Conservation (phyloP, 1,284 basidiomycete species). For the Cutaneotrichosporon daszewskae region DNA sequence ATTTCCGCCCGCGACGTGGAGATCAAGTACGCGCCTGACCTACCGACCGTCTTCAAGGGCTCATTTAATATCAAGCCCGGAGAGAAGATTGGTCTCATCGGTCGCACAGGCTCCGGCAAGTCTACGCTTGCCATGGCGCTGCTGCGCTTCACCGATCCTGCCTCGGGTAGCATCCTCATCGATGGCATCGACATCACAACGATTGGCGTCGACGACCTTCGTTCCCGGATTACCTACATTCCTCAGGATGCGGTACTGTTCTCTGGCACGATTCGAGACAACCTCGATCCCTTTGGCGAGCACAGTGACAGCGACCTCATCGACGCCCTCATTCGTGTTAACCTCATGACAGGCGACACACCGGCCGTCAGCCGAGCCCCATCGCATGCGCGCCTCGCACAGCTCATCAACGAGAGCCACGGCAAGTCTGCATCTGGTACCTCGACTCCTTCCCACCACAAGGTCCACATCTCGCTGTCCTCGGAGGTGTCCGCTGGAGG, state of each 20-base stretch:
- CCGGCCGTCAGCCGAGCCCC: constrained; percentile 5
- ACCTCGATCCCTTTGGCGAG: constrained; percentile 80
- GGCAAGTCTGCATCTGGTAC: not conserved
- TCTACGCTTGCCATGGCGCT: constrained; percentile 74
- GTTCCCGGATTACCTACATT: constrained; percentile 49
- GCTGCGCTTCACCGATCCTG: constrained; percentile 81
- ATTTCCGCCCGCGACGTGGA: constrained; percentile 65
- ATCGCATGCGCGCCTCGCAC: not conserved
- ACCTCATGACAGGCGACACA: constrained; percentile 20
- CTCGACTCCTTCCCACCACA: constrained; percentile 3
- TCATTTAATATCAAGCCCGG: constrained; percentile 66
- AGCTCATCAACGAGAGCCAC: not conserved
- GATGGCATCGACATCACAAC: constrained; percentile 84
- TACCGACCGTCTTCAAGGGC: constrained; percentile 72
- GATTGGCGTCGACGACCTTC: constrained; percentile 77
- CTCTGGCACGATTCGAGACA: constrained; percentile 77
- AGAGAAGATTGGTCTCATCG: constrained; percentile 65
- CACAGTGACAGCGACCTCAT: constrained; percentile 70
- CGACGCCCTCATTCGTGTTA: constrained; percentile 49
- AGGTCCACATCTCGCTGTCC: constrained; percentile 57
- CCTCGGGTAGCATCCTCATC: constrained; percentile 68
- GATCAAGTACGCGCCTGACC: constrained; percentile 75
- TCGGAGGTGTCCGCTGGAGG: constrained; percentile 72
- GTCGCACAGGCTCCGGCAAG: constrained; percentile 47
- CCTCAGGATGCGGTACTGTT: constrained; percentile 69